These are phyloP conservation scores for Cicer bijugum DNA, from an alignment of 306 rosid species.

Conservation along the genomic window DNA sequence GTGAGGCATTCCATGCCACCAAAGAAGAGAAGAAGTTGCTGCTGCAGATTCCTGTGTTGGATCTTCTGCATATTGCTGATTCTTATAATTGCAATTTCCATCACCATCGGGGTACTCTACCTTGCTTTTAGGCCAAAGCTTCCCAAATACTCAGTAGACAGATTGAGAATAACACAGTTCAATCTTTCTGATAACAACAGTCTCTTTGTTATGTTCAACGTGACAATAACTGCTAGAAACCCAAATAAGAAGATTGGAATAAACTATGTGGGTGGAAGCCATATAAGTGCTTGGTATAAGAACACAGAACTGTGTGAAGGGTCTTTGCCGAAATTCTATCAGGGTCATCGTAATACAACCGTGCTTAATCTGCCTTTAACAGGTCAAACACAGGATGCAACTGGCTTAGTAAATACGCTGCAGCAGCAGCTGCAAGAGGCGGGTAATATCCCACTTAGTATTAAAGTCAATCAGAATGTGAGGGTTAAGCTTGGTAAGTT, in stretches of 20 bases:
- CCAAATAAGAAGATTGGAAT: conserved; percentile 91
- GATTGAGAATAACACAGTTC: conserved; percentile 54
- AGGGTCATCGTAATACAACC: conserved; percentile 81
- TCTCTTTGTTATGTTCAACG: conserved; percentile 59
- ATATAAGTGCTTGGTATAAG: conserved; percentile 65
- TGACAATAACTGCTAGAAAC: conserved; percentile 66
- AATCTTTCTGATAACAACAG: conserved; percentile 34
- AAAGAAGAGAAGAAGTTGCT: conserved; percentile 72
- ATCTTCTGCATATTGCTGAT: conserved; percentile 49
- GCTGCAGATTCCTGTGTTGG: conserved; percentile 67
- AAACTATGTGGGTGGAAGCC: conserved; percentile 81
- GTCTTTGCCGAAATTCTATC: conserved; percentile 81
- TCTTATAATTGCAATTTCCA: conserved; percentile 53
- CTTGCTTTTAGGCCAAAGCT: conserved; percentile 83
- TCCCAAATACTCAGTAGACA: conserved; percentile 67
- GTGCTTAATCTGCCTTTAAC: conserved; percentile 55
- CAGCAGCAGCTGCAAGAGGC: conserved; percentile 49
- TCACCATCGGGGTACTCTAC: conserved; percentile 61
- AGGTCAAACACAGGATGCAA: conserved; percentile 63
- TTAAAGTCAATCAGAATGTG: conserved; percentile 74
- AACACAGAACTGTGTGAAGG: conserved; percentile 66
- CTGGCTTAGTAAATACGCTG: conserved; percentile 23
- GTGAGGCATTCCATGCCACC: conserved; percentile 66
- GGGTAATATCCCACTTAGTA: conserved; percentile 63
- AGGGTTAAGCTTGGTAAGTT: conserved; percentile 75